Evolutionary conservation across 257 asterid genomes (phyloP), one percentile per base, ranked within the genome.

Genomic region (Salvia miltiorrhiza): DNA sequence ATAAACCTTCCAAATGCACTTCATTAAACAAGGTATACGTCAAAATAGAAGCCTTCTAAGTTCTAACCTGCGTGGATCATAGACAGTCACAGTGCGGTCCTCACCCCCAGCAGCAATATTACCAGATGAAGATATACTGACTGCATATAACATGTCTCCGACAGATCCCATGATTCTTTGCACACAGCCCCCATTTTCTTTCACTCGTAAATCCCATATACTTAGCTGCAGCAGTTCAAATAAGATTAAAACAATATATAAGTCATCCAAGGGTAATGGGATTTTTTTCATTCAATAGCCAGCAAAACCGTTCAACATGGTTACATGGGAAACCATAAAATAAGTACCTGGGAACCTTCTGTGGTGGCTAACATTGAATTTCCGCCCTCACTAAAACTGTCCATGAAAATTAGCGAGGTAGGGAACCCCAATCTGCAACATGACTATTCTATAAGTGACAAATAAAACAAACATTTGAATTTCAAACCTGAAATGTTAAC

Each of bases 171-270:
- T 80, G 44, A 85, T 77, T 79, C 96, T 84, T 41, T 75, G 86
- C 68, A 88, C 94, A 67, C 96, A 93, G 47, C 99, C 99, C 26
- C 99, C 97, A 35, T 88, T 90, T 84, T 88, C 96, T 81, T 82
- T 86, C 80, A 79, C 82, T 80, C 97, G 78, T 70, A 93, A 76
- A 79, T 93, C 99, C 99, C 97, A 93, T 77, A 90, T 74, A 59
- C 88, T 84, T 63, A 93, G 77, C 98, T 93, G 86, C 72, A 78
- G 54, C 57, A 74, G 47, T 53, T 60, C 48, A 32, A 70, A 62
- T 35, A 54, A 50, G 56, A 63, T 32, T 32, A 49, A 58, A 77
- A 44, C 24, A 28, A 23, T 24, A 40, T 1, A 9, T 65, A n/a
- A n/a, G 23, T 57, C 41, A 58, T 57, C 57, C 43, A 19, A 72